Conservation (phyloP, 768 basidiomycete genomes). For the Collybiopsis confluens region DNA sequence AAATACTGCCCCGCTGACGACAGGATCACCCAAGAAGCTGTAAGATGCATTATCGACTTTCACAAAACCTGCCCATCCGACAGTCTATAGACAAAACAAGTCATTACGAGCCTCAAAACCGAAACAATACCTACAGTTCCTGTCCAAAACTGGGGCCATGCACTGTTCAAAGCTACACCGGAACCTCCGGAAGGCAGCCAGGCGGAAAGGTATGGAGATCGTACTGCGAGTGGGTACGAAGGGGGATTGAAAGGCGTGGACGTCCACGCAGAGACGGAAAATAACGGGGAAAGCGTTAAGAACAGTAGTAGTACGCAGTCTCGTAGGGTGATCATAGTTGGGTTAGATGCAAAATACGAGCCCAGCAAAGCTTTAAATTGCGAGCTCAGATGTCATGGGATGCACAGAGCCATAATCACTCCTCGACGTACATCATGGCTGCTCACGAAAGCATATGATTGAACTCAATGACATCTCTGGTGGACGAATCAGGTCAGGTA, state of each 20-base stretch:
- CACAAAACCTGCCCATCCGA: conserved; percentile 48
- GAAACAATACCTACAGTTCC: conserved; percentile 27
- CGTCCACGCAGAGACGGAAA: conserved; percentile 1
- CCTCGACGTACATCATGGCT: too few relatives aligned
- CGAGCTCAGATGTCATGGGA: too few relatives aligned
- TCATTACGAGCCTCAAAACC: neutral
- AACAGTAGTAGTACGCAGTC: neutral
- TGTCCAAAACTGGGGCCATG: conserved; percentile 51
- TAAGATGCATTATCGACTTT: conserved; percentile 42
- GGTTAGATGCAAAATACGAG: neutral
- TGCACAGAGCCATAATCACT: too few relatives aligned
- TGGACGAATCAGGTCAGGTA: too few relatives aligned
- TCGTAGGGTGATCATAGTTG: neutral
- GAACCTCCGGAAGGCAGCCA: conserved; percentile 3
- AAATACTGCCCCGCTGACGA: conserved; percentile 21
- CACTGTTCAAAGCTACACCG: conserved; percentile 5
- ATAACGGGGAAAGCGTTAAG: neutral
- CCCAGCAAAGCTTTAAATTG: too few relatives aligned
- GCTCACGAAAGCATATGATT: too few relatives aligned
- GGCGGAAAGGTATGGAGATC: conserved; percentile 6
- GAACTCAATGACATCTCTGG: too few relatives aligned
- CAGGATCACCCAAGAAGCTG: conserved; percentile 38
- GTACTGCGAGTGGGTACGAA: conserved; percentile 6
- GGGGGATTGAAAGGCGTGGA: conserved; percentile 5
- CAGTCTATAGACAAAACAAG: conserved; percentile 23